Base-by-base conservation (phyloP, 2,329 filamentous ascomycete genomes). In the Phialocephala sp. region DNA sequence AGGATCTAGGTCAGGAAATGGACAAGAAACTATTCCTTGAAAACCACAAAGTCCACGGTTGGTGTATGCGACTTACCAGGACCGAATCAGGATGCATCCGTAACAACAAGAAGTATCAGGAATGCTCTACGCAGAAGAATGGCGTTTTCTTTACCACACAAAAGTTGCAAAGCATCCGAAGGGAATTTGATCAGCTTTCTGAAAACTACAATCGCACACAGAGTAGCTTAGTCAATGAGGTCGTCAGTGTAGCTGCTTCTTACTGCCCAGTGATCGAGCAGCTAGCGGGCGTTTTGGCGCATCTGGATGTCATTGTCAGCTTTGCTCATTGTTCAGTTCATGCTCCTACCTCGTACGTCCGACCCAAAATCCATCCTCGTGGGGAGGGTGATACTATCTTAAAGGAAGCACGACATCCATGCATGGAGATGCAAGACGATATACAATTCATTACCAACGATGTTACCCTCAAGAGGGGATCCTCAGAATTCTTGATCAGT, bases 401-500 rank as follows among this genome's bases (percentile, higher is more conserved):
- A n/a, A 91, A 89, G 70, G 96, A 97, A 80, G 93, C 95, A 2
- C 91, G 96, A 12, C 95, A 99, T 76, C 96, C 96, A 0, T 99
- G 95, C 76, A 92, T 99, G 87, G 95, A 99, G 78, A 94, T 97
- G 87, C 95, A 99, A 79, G 96, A 99, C 74, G 95, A 99, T 74
- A 90, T 99, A 50, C 94, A 94, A 68, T 99, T 99, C 81, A 99
- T 99, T 79, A 97, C 94, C 64, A 99, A 99, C 77, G 94, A 99
- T 72, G 92, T 98, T 24, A 88, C 89, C 61, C 87, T 99, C 43
- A 84, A 87, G 5, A 89, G 93, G 9, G 89, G 89, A 64, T 84
- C 87, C 57, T 97, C 93, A 0, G 93, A 94, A 2, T 98, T 99
- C 79, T 43, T 59, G 54, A 56, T 56, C 54, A 56, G 50, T 54